Percentiles rank a stretch among this genome's conserved stretches.
Conservation (phyloP, 257 asterid species). For the Oldenlandia corymbosa region DNA sequence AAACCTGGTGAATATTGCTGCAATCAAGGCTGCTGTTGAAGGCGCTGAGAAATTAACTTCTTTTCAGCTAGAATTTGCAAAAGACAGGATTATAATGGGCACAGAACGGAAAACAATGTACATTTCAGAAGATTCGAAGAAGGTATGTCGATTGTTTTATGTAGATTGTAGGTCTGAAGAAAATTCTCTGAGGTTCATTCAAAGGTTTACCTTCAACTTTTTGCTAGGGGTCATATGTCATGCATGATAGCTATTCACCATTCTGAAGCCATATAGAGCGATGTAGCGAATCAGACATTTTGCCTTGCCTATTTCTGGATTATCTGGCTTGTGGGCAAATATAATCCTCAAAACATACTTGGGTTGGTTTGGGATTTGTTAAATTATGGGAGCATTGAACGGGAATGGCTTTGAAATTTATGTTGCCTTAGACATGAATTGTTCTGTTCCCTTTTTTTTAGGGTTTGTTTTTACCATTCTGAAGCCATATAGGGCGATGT, state of each 20-base stretch:
- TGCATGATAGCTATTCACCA: conserved; percentile 1
- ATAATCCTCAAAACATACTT: background rate
- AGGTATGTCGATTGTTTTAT: conserved; percentile 37
- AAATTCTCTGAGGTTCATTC: background rate
- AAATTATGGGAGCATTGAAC: too few relatives aligned
- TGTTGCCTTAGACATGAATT: too few relatives aligned
- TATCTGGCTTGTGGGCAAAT: background rate
- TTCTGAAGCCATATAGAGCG: conserved; percentile 2
- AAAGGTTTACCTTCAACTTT: background rate
- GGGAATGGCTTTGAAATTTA: too few relatives aligned
- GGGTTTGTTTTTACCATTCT: too few relatives aligned
- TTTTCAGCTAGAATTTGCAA: conserved; percentile 82
- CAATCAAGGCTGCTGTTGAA: conserved; percentile 95
- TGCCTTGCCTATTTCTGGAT: background rate
- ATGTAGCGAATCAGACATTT: too few relatives aligned
- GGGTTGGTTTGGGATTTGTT: background rate
- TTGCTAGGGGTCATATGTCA: background rate
- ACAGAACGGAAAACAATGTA: conserved; percentile 97
- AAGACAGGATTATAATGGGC: conserved; percentile 97
- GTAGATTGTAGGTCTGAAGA: background rate
- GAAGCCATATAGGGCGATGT: too few relatives aligned
- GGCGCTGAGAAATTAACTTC: conserved; percentile 89
- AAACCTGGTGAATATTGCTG: conserved; percentile 89
- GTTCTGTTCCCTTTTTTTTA: background rate
- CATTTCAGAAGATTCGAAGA: conserved; percentile 84